Evolutionary conservation across 2,329 filamentous ascomycete genomes (phyloP), one percentile per base, ranked within the genome.

Genomic region (Phaeosphaeriaceae sp.): DNA sequence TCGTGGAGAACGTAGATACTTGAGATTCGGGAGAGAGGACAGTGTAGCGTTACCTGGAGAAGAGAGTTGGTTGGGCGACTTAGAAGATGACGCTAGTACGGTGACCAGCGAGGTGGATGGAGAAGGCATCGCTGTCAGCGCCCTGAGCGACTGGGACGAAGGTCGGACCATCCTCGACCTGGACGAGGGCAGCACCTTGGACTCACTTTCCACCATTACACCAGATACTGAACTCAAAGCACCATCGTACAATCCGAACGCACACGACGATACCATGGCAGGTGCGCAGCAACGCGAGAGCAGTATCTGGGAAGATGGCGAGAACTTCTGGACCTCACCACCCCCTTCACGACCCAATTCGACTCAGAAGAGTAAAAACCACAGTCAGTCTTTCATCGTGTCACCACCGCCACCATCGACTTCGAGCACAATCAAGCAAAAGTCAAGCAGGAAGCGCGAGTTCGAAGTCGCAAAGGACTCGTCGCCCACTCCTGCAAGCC

Each of bases 1-100:
- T 10, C 54, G 65, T 2, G 73, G 70, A 9, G 75, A 75, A 51
- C 64, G 78, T 0, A 72, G 77, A 6, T 82, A 81, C 61, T 59
- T 78, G 21, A 68, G 74, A n/a, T 66, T 82, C 0, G 78, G 79
- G 0, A 70, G 80, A 2, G 79, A 81, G 63, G 73, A 69, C 7
- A 73, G 69, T 48, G 61, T 69, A 26, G 54, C 59, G 28, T 48
- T 74, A 0, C 67, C 78, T 3, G 71, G 66, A 0, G 70, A 74
- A 3, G 69, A 71, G 51, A 73, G 69, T 57, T 75, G 67, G 67
- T 63, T 75, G 0, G 70, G 73, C 17, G 69, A 70, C 9, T 50
- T 72, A 1, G 61, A 69, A 7, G 65, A 67, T 10, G 58, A 54
- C 1, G 58, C 63, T 26, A 61, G 60, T 6, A 54, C 65, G 1